Evolutionary conservation across 1,284 basidiomycete species (phyloP).

Genomic region (Melampsora occidentalis): DNA sequence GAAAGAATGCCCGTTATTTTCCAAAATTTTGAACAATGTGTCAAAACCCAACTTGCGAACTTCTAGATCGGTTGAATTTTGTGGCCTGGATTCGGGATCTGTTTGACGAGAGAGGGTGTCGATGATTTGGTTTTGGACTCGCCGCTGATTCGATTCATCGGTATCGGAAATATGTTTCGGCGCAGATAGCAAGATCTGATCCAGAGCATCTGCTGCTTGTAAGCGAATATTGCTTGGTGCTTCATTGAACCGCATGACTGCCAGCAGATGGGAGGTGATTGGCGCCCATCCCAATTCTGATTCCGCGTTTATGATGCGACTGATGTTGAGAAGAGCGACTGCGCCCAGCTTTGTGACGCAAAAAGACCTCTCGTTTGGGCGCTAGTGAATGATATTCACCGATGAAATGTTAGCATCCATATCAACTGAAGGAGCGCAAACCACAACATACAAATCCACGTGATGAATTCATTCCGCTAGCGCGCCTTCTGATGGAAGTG

Average conservation of each 20-base stretch:
- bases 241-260: slow-evolving; percentile 65
- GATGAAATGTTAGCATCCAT: not conserved
- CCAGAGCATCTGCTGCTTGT: slow-evolving; percentile 80
- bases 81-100: slow-evolving; percentile 59
- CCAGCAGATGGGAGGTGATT: slow-evolving; percentile 73
- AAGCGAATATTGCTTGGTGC: slow-evolving; percentile 76
- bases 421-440: slow-evolving; percentile 10
- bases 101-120: slow-evolving; percentile 78
- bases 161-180: slow-evolving; percentile 60
- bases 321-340: slow-evolving; percentile 75
- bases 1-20: slow-evolving; percentile 84
- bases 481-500: slow-evolving; percentile 55
- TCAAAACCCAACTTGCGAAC: slow-evolving; percentile 81
- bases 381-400: slow-evolving; percentile 29
- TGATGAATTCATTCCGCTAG: slow-evolving; percentile 78
- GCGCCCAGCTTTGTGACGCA: slow-evolving; percentile 78
- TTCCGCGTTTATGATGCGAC: slow-evolving; percentile 73
- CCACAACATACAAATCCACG: slow-evolving; percentile 64
- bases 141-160: slow-evolving; percentile 58
- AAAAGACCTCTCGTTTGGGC: slow-evolving; percentile 61
- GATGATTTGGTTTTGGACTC: slow-evolving; percentile 76
- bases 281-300: slow-evolving; percentile 81
- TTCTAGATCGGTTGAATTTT: slow-evolving; percentile 59
- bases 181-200: slow-evolving; percentile 69
- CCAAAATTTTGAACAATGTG: slow-evolving; percentile 80